Evolutionary conservation across 306 rosid species (phyloP).

Genomic region (Sphenostylis stenocarpa): DNA sequence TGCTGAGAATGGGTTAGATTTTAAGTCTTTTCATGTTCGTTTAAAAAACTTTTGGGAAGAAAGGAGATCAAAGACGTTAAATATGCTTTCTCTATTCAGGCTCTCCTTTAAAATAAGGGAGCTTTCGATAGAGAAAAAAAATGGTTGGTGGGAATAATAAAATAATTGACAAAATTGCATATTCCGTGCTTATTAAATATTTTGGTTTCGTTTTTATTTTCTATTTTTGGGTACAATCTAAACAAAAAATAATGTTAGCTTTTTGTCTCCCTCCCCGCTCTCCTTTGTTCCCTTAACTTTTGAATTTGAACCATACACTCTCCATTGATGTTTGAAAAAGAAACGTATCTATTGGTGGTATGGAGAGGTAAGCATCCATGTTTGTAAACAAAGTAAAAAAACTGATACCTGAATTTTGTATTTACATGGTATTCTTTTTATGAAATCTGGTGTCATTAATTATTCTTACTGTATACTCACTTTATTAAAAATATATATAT

Average conservation of each 20-base stretch:
- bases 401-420: no score
- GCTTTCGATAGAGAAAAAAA: not conserved
- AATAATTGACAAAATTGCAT: not conserved
- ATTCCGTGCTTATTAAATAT: not conserved
- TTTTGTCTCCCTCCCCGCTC: not conserved
- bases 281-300: not conserved
- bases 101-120: not conserved
- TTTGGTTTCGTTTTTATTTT: no score
- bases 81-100: not conserved
- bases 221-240: no score
- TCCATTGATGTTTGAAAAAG: not conserved
- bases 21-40: not conserved
- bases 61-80: not conserved
- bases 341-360: not conserved
- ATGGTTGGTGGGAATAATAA: no score
- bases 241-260: no score
- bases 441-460: not conserved
- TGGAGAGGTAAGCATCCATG: not conserved
- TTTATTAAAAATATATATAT: no score
- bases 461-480: no score
- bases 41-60: not conserved
- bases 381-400: not conserved
- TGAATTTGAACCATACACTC: not conserved
- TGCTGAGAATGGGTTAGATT: not conserved
- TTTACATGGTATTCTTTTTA: not conserved